Evolutionary conservation across 495 filamentous ascomycete genomes (phyloP).

Genomic region (Penicillium longicatenatum): DNA sequence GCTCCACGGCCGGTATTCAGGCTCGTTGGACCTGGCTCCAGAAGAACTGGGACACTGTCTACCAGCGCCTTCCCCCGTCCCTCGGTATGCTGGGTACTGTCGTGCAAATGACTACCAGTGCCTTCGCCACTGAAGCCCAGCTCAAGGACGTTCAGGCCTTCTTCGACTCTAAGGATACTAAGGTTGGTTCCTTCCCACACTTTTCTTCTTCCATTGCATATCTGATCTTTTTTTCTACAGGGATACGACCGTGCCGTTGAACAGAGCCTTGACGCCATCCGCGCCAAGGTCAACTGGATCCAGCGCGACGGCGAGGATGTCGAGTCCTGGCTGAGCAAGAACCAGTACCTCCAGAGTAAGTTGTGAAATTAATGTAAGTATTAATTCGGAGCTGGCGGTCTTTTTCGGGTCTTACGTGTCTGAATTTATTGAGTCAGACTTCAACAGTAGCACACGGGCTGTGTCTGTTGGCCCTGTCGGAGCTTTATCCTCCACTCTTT

Average conservation of each 20-base stretch:
- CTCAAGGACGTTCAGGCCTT: conserved; percentile 74
- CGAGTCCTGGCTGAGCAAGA: conserved; percentile 58
- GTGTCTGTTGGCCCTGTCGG: conserved; percentile 2
- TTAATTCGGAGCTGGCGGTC: neutral
- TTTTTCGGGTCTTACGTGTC: neutral
- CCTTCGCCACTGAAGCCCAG: conserved; percentile 78
- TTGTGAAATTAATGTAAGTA: conserved; percentile 27
- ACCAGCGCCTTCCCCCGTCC: conserved; percentile 75
- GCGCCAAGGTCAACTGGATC: conserved; percentile 63
- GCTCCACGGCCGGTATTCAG: conserved; percentile 74
- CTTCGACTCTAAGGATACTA: conserved; percentile 79
- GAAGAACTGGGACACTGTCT: conserved; percentile 80
- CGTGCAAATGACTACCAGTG: conserved; percentile 79
- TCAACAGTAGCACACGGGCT: conserved; percentile 8
- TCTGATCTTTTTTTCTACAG: conserved; percentile 33
- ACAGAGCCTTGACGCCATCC: conserved; percentile 62
- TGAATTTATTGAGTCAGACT: neutral
- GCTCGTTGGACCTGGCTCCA: conserved; percentile 83
- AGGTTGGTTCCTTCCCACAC: conserved; percentile 45
- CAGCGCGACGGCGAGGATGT: conserved; percentile 63
- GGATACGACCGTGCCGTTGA: conserved; percentile 61
- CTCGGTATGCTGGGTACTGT: conserved; percentile 83
- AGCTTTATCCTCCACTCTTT: neutral
- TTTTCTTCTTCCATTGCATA: neutral
- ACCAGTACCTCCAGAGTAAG: conserved; percentile 54